Base-by-base conservation (phyloP, 2,329 filamentous ascomycete genomes). In the Pseudogymnoascus sp. region DNA sequence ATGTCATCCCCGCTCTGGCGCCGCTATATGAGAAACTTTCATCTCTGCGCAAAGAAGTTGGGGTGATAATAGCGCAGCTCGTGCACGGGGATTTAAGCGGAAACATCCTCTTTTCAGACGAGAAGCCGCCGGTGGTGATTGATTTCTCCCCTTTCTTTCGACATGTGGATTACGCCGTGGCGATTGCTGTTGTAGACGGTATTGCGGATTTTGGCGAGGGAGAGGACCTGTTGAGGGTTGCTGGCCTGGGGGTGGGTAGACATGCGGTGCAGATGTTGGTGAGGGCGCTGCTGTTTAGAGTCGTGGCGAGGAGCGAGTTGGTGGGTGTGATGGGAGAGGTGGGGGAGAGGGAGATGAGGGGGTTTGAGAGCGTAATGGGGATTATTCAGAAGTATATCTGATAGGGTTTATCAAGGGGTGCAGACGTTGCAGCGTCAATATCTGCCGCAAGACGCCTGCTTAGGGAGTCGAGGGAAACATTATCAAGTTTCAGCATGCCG, bases 301-400 rank as follows among this genome's bases (percentile, higher is more conserved):
- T 31, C 29, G 29, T 31, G 29, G 29, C 29, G 26, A 31, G 29
- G 29, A 31, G 29, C 10, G 29, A 31, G 29, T 8, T 31, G 8
- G 29, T 31, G 29, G 29, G 29, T 31, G 29, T 10, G 8, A 80
- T 76, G 18, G 77, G 77, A 7, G 75, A 77, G 14, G 74, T 71
- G 0, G 74, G 3, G 26, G 26, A 5, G 26, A 29, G 26, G 26
- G 26, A 29, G 26, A 29, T 29, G 23, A 23, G 23, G 23, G 23
- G 23, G 23, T 23, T 23, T 23, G 23, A 23, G 23, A 23, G 23
- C 2, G 26, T 29, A 5, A 29, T 4, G 26, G 26, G 26, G 26
- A 5, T 29, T 29, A 29, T 29, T 29, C 3, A 29, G 26, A 29
- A 29, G 26, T 29, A 29, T 29, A 5, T 29, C 26, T 29, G 26